These are phyloP conservation scores for Pyrenophora graminea DNA, from an alignment of 2,329 filamentous ascomycete genomes.

Conservation along the genomic window DNA sequence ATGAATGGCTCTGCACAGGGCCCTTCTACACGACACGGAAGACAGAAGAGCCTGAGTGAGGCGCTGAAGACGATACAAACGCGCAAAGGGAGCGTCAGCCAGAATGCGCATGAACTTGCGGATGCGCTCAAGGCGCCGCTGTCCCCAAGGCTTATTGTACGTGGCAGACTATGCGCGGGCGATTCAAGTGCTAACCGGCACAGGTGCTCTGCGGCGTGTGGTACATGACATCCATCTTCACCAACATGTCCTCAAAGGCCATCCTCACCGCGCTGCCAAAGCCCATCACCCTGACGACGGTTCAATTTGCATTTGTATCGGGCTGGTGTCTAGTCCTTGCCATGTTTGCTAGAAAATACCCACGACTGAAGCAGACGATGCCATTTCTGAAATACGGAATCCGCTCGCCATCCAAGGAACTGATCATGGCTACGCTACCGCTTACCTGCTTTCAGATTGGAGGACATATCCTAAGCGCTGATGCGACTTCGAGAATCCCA, in stretches of 20 bases:
- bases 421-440: slow-evolving; percentile 86
- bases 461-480: slow-evolving; percentile 91
- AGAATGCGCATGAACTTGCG: slow-evolving; percentile 91
- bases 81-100: slow-evolving; percentile 82
- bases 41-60: slow-evolving; percentile 87
- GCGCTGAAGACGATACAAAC: slow-evolving; percentile 82
- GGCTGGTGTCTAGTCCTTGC: slow-evolving; percentile 82
- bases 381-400: slow-evolving; percentile 85
- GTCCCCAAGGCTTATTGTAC: slow-evolving; percentile 84
- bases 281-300: slow-evolving; percentile 85
- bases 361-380: slow-evolving; percentile 69
- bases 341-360: slow-evolving; percentile 73
- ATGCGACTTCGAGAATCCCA: slow-evolving; percentile 90
- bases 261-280: slow-evolving; percentile 91
- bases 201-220: slow-evolving; percentile 85
- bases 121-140: slow-evolving; percentile 88
- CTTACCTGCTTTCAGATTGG: slow-evolving; percentile 90
- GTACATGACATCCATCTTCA: slow-evolving; percentile 94
- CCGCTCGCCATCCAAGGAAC: slow-evolving; percentile 75
- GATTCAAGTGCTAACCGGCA: slow-evolving; percentile 29
- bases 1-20: slow-evolving; percentile 44
- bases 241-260: slow-evolving; percentile 96
- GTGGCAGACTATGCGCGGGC: slow-evolving; percentile 22
- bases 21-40: slow-evolving; percentile 57
- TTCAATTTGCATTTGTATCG: slow-evolving; percentile 93